Conservation (phyloP, 2,329 filamentous ascomycete species). For the Rachicladosporium sp. region DNA sequence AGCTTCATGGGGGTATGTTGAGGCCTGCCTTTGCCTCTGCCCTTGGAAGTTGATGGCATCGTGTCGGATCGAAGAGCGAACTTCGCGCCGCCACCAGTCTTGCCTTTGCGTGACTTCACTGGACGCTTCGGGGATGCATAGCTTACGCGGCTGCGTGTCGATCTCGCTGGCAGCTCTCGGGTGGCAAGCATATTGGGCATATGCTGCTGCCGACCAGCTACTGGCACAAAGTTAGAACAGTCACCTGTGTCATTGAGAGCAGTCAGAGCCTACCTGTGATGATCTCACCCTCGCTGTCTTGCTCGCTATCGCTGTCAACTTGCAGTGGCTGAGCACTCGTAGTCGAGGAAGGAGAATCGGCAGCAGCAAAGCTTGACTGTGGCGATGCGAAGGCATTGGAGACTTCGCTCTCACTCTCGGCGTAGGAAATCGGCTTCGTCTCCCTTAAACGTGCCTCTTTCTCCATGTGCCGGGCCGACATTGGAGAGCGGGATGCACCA, state of each 20-base stretch:
- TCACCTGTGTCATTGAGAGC: too few species aligned
- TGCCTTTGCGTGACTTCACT: constrained; percentile 4
- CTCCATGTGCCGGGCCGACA: constrained; percentile 16
- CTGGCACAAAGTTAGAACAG: too few species aligned
- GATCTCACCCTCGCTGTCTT: constrained; percentile 5
- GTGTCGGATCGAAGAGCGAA: constrained; percentile 11
- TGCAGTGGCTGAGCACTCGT: neutral
- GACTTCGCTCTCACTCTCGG: neutral
- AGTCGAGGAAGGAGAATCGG: neutral
- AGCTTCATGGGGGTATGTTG: constrained; percentile 10
- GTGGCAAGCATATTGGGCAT: constrained; percentile 1
- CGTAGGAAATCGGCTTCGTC: neutral
- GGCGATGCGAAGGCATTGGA: neutral
- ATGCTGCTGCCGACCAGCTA: too few species aligned
- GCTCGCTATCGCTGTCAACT: constrained; percentile 9
- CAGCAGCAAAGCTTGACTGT: too few species aligned
- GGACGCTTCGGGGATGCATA: constrained; percentile 9
- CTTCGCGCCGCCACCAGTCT: constrained; percentile 2
- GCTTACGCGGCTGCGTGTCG: constrained; percentile 13
- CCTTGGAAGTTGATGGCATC: neutral
- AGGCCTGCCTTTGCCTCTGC: neutral
- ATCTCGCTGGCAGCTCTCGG: constrained; percentile 16
- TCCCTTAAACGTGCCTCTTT: constrained; percentile 3
- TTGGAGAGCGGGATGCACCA: constrained; percentile 14
- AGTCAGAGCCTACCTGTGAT: too few species aligned